A percentile compares a stretch with the other conserved stretches of the same genome.
Evolutionary conservation across 2,329 filamentous ascomycete genomes (phyloP).

Genomic region (Fusarium illudens): DNA sequence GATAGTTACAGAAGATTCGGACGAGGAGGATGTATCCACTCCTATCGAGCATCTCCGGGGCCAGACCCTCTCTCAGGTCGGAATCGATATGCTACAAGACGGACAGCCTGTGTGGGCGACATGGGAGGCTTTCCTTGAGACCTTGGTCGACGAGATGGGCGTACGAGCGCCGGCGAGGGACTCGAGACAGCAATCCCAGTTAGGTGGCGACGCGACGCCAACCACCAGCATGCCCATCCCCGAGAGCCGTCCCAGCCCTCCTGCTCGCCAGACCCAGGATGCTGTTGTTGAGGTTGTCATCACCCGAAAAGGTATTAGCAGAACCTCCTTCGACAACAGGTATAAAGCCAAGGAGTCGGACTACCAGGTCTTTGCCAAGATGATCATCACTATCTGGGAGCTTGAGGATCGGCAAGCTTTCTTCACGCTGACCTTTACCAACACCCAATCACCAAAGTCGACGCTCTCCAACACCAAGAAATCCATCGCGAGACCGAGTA

Average conservation of each 20-base stretch:
- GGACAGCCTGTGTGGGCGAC: constrained; percentile 67
- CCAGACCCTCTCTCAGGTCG: constrained; percentile 73
- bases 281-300: constrained; percentile 75
- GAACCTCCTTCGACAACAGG: constrained; percentile 48
- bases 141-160: constrained; percentile 56
- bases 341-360: constrained; percentile 49
- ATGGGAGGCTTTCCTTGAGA: constrained; percentile 67
- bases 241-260: constrained; percentile 44
- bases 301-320: constrained; percentile 57
- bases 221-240: constrained; percentile 44
- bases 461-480: constrained; percentile 48
- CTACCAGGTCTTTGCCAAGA: constrained; percentile 67
- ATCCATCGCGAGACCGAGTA: constrained; percentile 49
- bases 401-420: constrained; percentile 72
- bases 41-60: constrained; percentile 70
- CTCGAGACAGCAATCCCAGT: constrained; percentile 29
- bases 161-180: constrained; percentile 39
- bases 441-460: constrained; percentile 55
- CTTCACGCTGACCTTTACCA: constrained; percentile 80
- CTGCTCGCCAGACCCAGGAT: constrained; percentile 58
- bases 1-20: constrained; percentile 56
- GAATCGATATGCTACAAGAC: constrained; percentile 77
- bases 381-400: constrained; percentile 80
- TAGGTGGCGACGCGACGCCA: constrained; percentile 49
- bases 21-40: constrained; percentile 52